Evolutionary conservation across 176 grass and related monocot species (phyloP).

Genomic region (Ensete ventricosum): DNA sequence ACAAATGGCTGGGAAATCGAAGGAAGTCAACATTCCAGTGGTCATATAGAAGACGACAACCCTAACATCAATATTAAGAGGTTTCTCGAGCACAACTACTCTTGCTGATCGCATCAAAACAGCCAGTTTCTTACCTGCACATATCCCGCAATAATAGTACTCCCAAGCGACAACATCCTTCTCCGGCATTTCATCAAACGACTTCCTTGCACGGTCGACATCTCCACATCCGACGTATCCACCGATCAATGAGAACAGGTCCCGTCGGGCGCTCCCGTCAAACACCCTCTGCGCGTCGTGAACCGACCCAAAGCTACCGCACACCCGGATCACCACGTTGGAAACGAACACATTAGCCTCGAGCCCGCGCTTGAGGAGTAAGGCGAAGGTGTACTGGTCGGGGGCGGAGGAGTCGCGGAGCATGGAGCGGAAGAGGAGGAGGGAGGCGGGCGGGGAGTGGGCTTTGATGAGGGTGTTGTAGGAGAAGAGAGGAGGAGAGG

Average conservation of each 20-base stretch:
- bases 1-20: background rate
- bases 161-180: slow-evolving; percentile 13
- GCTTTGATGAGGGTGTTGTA: slow-evolving; percentile 21
- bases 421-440: slow-evolving; percentile 13
- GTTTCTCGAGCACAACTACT: background rate
- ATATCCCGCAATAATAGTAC: slow-evolving; percentile 8
- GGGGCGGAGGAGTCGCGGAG: background rate
- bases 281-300: slow-evolving; percentile 4
- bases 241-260: slow-evolving; percentile 11
- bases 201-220: background rate
- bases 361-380: slow-evolving; percentile 9
- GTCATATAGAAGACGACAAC: background rate
- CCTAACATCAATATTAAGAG: background rate
- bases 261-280: background rate
- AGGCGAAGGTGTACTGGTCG: slow-evolving; percentile 18
- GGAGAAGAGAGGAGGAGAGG: slow-evolving; percentile 13
- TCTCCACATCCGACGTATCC: background rate
- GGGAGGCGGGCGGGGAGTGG: slow-evolving; percentile 6
- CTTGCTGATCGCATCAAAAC: background rate
- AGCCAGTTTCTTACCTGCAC: slow-evolving; percentile 6
- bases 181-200: slow-evolving; percentile 17
- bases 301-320: slow-evolving; percentile 1
- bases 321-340: slow-evolving; percentile 15
- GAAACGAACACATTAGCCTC: slow-evolving; percentile 12
- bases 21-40: slow-evolving; percentile 3